A percentile compares a stretch with the other conserved stretches of the same genome.
Evolutionary conservation across 768 basidiomycete species (phyloP).

Genomic region (Coprinellus aureogranulatus): DNA sequence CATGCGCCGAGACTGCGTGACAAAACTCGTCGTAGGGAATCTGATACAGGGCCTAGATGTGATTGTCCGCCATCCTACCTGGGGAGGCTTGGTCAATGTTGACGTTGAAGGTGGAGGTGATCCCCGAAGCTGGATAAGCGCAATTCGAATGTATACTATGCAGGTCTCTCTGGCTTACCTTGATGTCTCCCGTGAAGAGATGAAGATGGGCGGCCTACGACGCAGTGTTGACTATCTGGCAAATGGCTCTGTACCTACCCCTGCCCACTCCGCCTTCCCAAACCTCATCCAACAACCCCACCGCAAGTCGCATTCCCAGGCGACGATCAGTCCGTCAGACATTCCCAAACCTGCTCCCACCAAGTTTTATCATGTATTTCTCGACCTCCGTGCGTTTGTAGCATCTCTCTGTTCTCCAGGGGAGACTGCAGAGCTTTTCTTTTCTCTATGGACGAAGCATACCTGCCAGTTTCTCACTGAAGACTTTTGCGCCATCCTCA

Average conservation of each 20-base stretch:
- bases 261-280: constrained; percentile 70
- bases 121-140: constrained; percentile 81
- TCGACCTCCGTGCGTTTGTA: constrained; percentile 90
- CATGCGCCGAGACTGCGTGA: constrained; percentile 84
- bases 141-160: constrained; percentile 88
- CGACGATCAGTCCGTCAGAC: constrained; percentile 27
- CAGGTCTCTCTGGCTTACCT: constrained; percentile 81
- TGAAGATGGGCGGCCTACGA: constrained; percentile 34
- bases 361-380: constrained; percentile 85
- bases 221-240: constrained; percentile 46
- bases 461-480: constrained; percentile 88
- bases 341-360: constrained; percentile 40
- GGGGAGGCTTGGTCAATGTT: constrained; percentile 87
- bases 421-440: constrained; percentile 90
- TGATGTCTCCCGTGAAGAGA: constrained; percentile 47
- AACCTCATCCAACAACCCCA: constrained; percentile 42
- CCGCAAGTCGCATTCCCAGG: constrained; percentile 39
- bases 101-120: constrained; percentile 85
- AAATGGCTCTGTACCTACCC: constrained; percentile 51
- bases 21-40: constrained; percentile 83
- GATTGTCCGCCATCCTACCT: constrained; percentile 92
- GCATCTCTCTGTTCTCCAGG: constrained; percentile 88
- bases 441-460: constrained; percentile 86
- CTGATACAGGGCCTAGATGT: constrained; percentile 90
- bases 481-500: constrained; percentile 85